These are phyloP conservation scores for Thamnidium elegans DNA, from an alignment of 192 early-diverging fungal genomes.

Conservation along the genomic window DNA sequence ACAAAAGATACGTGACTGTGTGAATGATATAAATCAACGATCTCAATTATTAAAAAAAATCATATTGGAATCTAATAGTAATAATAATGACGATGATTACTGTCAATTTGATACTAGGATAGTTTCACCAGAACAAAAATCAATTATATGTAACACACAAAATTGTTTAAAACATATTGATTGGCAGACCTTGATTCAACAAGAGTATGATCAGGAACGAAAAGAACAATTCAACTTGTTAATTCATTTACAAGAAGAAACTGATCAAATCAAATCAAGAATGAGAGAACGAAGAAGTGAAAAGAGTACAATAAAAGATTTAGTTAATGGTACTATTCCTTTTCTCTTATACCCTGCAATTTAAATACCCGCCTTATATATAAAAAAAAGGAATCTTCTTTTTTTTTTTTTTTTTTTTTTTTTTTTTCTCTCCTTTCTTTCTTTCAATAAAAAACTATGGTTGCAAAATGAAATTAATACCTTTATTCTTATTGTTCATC, in stretches of 20 bases:
- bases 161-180: slow-evolving; percentile 44
- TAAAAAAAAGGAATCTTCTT: not conserved
- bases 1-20: slow-evolving; percentile 7
- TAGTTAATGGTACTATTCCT: slow-evolving; percentile 36
- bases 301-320: slow-evolving; percentile 31
- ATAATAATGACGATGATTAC: not conserved
- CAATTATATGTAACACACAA: slow-evolving; percentile 32
- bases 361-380: not conserved
- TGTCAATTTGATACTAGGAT: slow-evolving; percentile 4
- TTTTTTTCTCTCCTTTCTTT: not conserved
- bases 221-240: slow-evolving; percentile 20
- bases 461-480: not conserved
- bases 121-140: slow-evolving; percentile 15
- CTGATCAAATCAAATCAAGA: slow-evolving; percentile 43
- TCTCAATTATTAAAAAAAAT: slow-evolving; percentile 8
- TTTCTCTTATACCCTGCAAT: not conserved
- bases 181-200: slow-evolving; percentile 47
- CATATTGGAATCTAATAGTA: too few relatives aligned
- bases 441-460: not conserved
- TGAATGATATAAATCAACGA: slow-evolving; percentile 17
- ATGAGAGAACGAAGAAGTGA: slow-evolving; percentile 43
- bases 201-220: slow-evolving; percentile 45
- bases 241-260: slow-evolving; percentile 30
- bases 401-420: not conserved
- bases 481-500: not conserved